Conservation (phyloP, 148 eudicot genomes). For the Amaranthus hypochondriacus region DNA sequence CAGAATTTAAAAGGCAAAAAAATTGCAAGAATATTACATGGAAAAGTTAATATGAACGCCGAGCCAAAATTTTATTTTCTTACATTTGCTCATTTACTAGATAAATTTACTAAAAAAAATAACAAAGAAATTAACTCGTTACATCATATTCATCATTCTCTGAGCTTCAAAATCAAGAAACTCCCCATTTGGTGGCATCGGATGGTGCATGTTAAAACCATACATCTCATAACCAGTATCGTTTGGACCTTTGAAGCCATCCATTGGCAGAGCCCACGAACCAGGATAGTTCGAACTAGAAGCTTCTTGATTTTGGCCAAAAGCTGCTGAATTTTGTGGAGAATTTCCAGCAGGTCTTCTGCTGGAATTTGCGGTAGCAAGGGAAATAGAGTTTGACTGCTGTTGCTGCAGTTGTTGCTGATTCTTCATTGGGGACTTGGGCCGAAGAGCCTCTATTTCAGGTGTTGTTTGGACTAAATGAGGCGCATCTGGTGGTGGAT, state of each 20-base stretch:
- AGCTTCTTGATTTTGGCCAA: slow-evolving; percentile 48
- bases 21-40: no score
- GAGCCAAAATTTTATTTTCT: slow-evolving; percentile 2
- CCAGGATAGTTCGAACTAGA: slow-evolving; percentile 45
- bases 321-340: slow-evolving; percentile 42
- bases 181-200: slow-evolving; percentile 40
- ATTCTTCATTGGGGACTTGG: slow-evolving; percentile 97
- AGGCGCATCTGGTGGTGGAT: slow-evolving; percentile 95
- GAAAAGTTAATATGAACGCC: not conserved
- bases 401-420: slow-evolving; percentile 74
- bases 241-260: slow-evolving; percentile 42
- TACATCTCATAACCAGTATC: slow-evolving; percentile 58
- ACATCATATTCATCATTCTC: slow-evolving; percentile 54
- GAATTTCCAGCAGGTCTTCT: slow-evolving; percentile 51
- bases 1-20: no score
- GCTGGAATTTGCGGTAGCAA: slow-evolving; percentile 48
- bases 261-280: slow-evolving; percentile 62
- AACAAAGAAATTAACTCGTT: slow-evolving; percentile 2
- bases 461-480: slow-evolving; percentile 90
- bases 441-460: slow-evolving; percentile 84
- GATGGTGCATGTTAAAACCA: slow-evolving; percentile 49
- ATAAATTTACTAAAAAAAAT: not conserved
- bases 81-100: not conserved
- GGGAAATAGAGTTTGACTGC: slow-evolving; percentile 65
- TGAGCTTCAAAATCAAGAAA: slow-evolving; percentile 50